Evolutionary conservation across 805 yeast genomes (phyloP).

Genomic region (Kregervanrija delftensis): DNA sequence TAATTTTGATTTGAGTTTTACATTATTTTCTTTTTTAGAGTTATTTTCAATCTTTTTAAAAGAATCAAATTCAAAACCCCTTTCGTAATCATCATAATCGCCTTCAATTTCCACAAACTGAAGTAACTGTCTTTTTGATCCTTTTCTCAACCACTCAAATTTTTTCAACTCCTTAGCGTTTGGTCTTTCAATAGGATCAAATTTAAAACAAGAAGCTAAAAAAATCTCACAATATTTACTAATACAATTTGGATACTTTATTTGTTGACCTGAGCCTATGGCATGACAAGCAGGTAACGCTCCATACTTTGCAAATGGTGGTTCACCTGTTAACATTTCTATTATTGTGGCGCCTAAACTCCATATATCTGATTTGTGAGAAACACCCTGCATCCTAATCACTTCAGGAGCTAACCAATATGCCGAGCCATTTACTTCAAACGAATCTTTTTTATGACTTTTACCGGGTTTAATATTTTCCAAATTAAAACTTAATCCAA

Average conservation of each 20-base stretch:
- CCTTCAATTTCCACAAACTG: slow-evolving; percentile 7
- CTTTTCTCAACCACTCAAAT: slow-evolving; percentile 52
- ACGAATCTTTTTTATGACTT: slow-evolving; percentile 27
- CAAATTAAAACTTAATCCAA: slow-evolving; percentile 52
- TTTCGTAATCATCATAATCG: slow-evolving; percentile 15
- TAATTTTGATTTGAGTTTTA: no score
- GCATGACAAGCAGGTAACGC: slow-evolving; percentile 81
- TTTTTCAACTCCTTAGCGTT: slow-evolving; percentile 47
- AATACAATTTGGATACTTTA: slow-evolving; percentile 50
- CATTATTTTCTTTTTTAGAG: slow-evolving; percentile 4
- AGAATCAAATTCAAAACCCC: slow-evolving; percentile 12
- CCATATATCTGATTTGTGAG: slow-evolving; percentile 89
- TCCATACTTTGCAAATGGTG: slow-evolving; percentile 75
- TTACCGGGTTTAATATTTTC: slow-evolving; percentile 27
- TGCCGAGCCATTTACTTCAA: slow-evolving; percentile 73
- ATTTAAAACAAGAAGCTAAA: slow-evolving; percentile 60
- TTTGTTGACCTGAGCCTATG: slow-evolving; percentile 67
- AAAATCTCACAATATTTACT: slow-evolving; percentile 32
- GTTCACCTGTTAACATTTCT: slow-evolving; percentile 78
- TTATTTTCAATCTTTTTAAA: slow-evolving; percentile 6
- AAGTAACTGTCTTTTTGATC: slow-evolving; percentile 1
- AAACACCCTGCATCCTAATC: slow-evolving; percentile 74
- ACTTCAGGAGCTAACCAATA: slow-evolving; percentile 99
- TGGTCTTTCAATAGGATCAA: slow-evolving; percentile 53
- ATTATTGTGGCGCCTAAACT: slow-evolving; percentile 92